These are phyloP conservation scores for Phytophthora brassicae DNA, from an alignment of 352 stramenopile species.

Conservation along the genomic window DNA sequence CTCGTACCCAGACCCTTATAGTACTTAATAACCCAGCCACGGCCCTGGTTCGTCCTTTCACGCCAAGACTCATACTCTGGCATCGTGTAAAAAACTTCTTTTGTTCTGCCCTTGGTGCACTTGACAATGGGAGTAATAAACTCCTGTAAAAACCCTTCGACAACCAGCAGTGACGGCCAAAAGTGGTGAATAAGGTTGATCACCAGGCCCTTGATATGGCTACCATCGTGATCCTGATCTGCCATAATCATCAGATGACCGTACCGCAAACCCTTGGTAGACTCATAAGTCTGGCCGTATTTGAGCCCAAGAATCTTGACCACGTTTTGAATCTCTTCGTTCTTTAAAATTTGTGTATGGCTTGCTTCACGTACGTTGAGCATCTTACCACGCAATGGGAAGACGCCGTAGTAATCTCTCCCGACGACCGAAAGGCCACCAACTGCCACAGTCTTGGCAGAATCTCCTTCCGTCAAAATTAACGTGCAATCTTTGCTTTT, in stretches of 20 bases:
- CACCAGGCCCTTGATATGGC: constrained; percentile 98
- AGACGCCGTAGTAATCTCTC: constrained; percentile 96
- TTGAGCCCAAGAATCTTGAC: constrained; percentile 97
- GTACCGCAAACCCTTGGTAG: constrained; percentile 91
- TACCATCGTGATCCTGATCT: constrained; percentile 99
- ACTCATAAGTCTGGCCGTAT: constrained; percentile 94
- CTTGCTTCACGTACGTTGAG: constrained; percentile 99
- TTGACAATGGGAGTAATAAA: constrained; percentile 99
- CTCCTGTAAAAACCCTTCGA: constrained; percentile 91
- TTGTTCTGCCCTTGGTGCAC: constrained; percentile 87
- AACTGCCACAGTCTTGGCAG: constrained; percentile 97
- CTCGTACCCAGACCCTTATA: constrained; percentile 99
- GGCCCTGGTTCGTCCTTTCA: constrained; percentile 83
- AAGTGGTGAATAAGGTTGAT: constrained; percentile 99
- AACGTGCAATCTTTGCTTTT: constrained; percentile 94
- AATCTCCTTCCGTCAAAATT: constrained; percentile 99
- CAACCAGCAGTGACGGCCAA: constrained; percentile 95
- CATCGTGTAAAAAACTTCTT: constrained; percentile 96
- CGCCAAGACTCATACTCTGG: constrained; percentile 96
- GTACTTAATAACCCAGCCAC: constrained; percentile 97
- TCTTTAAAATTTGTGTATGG: constrained; percentile 95
- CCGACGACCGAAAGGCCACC: constrained; percentile 95
- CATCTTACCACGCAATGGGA: constrained; percentile 97
- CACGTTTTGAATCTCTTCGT: constrained; percentile 97
- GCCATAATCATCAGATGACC: constrained; percentile 99